Evolutionary conservation across 2,329 filamentous ascomycete species (phyloP), one percentile per base, ranked within the genome.

Genomic region (Hypoxylon sp.): DNA sequence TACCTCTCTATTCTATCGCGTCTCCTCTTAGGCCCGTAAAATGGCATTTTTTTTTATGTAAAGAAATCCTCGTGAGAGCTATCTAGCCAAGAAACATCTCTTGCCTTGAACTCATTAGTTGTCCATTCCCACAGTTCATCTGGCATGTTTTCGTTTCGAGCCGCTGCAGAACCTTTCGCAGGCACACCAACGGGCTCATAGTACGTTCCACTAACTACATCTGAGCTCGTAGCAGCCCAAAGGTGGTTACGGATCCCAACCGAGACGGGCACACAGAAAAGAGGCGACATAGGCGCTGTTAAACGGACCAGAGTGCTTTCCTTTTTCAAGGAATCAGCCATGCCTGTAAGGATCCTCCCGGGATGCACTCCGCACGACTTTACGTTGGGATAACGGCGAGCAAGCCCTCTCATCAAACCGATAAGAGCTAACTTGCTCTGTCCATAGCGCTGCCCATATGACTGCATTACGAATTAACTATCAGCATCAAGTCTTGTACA

Each of bases 221-320:
- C 75, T 4, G 72, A 72, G 2, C 76, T 69, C n/a, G 79, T 78
- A 1, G 79, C 75, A 11, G 80, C 81, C 82, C 82, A 84, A 2
- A 84, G 74, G 72, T 83, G 81, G 60, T 81, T 82, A 65, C 72
- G 75, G 2, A 74, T 79, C 0, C 82, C 82, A 28, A 69, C 60
- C 7, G 51, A 43, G 13, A 67, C 52, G 10, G 63, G 25, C 4
- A 71, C 66, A 30, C 64, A 65, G 28, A 71, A 3, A 1, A 68
- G 28, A 1, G 36, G 59, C 17, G 59, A 50, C 1, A 70, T 41
- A 3, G 11, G 23, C 5, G 7, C 13, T 14, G 25, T 28, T 9
- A 30, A 13, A 9, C 23, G 11, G 17, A 32, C 49, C 43, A 73
- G 10, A 2, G 60, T 17, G 21, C 59, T 68, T 50, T 67, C 58